Evolutionary conservation across 495 filamentous ascomycete species (phyloP), one percentile per base, ranked within the genome.

Genomic region (Niebla homalea): DNA sequence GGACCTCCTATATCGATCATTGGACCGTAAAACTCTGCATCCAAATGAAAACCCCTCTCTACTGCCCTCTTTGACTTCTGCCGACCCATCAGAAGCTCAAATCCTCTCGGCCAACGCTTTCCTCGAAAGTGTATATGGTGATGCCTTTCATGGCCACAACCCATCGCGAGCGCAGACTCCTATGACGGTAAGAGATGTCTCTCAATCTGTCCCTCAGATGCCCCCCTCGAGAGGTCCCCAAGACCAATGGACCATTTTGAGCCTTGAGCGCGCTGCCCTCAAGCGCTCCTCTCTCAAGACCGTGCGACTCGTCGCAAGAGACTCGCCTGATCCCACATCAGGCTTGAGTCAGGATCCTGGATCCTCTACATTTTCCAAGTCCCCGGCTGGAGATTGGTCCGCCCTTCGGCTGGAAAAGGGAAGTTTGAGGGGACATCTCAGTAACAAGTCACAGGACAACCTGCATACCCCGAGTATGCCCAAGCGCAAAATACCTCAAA

Each of bases 1-100:
- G 20, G 89, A 97, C 57, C 73, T 94, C 19, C 75, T 96, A 38
- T 97, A 90, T 68, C 79, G 80, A 44, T 89, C 84, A 11, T 71
- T 93, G 37, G 75, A 74, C 21, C 66, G 72, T 15, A 81, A 80
- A 36, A 72, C 87, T 23, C 77, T 85, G 47, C 70, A 72, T 39
- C 64, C 72, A 6, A 76, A 84, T 49, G 72, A 69, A 40, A 73
- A 72, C 18, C 75, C 78, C 10, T 67, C 74, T 15, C 71, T 85
- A 43, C 77, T 88, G 48, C 69, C 81, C 3, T 86, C 87, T 15
- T 72, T 96, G 21, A 73, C 73, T 37, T 75, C 81, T 3, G 78
- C 83, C 15, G 92, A 97, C 62, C 66, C 81, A 3, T 89, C 87
- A 3, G 92, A 98, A 64, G 85, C 85, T 18, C 75, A 84, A 48